These are phyloP conservation scores for Prunus mira DNA, from an alignment of 306 rosid species.

Conservation along the genomic window DNA sequence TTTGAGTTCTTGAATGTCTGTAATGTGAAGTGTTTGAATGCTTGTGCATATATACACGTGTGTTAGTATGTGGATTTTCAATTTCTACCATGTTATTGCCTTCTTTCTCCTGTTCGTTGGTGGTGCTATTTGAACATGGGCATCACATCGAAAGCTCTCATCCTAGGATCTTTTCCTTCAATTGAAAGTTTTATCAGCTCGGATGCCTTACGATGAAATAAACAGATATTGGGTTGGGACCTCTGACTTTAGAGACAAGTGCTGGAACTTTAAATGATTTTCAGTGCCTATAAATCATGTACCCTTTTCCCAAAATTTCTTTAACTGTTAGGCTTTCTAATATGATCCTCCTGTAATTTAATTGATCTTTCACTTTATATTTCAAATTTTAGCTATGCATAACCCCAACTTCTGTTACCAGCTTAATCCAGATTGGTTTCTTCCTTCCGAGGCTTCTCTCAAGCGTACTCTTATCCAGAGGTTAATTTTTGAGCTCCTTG, in stretches of 20 bases:
- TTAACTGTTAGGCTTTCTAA: background rate
- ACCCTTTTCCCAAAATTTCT: background rate
- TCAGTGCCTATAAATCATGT: background rate
- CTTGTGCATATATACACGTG: background rate
- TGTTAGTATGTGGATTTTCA: background rate
- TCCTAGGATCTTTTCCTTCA: background rate
- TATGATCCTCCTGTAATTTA: background rate
- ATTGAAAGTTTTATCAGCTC: background rate
- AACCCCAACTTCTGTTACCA: constrained; percentile 31
- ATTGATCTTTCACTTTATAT: constrained; percentile 11
- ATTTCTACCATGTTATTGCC: background rate
- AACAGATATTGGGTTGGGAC: background rate
- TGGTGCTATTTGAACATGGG: background rate
- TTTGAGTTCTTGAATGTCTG: background rate
- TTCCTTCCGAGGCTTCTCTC: constrained; percentile 82
- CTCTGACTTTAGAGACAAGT: background rate
- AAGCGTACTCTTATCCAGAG: constrained; percentile 88
- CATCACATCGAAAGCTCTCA: background rate
- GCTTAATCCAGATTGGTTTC: constrained; percentile 89
- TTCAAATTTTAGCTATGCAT: background rate
- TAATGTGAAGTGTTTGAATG: background rate
- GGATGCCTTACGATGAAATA: background rate
- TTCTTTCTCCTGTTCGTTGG: background rate
- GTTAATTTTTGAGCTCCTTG: constrained; percentile 70
- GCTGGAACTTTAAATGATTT: background rate